Base-by-base conservation (phyloP, 768 basidiomycete species). In the Leccinum olivaceopallidum region DNA sequence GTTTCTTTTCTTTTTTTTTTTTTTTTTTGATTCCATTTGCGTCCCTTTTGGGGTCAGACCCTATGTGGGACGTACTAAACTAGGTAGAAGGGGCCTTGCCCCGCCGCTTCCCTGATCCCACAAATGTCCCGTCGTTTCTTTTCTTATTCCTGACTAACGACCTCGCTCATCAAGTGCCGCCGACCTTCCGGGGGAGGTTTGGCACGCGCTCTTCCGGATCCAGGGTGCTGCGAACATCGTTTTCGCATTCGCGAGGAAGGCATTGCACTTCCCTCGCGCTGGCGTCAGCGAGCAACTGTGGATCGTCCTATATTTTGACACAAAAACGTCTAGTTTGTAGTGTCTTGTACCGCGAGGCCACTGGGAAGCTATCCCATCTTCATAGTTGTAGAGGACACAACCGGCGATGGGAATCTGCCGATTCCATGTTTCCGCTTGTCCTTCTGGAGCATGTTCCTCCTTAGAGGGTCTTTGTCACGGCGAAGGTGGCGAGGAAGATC, bases 351-450 rank as follows among this genome's bases (percentile, higher is more conserved):
- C 0, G 71, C 78, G 22, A 82, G 82, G 1, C 72, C 76, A 14
- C 74, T 86, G 48, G 88, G 82, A 0, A 66, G 72, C 48, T 89
- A 90, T 63, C 90, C 89, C 13, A 65, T 88, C 6, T 91, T 69
- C 10, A 32, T 32, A 10, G 32, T 32, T 32, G 32, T 10, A 32
- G 32, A 32, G 32, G 30, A 32, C 32, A 22, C n/a, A 48, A 8
- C 47, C 10, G 5, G 47, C 5, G 20, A 22, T 13, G 22, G 47
- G 20, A n/a, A 22, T 48, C 22, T 10, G 47, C 47, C 10, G 47
- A 48, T 9, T 10, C 47, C 47, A 20, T 48, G n/a, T 22, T 22
- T 4, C 47, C 4, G 10, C 47, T 48, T 22, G 47, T 48, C 22
- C 47, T 10, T 22, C 47, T 48, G 47, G 47, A 48, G 47, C 47